Evolutionary conservation across 164 flowering plant genomes (phyloP), one percentile per base, ranked within the genome.

Genomic region (Vitis rotundifolia): DNA sequence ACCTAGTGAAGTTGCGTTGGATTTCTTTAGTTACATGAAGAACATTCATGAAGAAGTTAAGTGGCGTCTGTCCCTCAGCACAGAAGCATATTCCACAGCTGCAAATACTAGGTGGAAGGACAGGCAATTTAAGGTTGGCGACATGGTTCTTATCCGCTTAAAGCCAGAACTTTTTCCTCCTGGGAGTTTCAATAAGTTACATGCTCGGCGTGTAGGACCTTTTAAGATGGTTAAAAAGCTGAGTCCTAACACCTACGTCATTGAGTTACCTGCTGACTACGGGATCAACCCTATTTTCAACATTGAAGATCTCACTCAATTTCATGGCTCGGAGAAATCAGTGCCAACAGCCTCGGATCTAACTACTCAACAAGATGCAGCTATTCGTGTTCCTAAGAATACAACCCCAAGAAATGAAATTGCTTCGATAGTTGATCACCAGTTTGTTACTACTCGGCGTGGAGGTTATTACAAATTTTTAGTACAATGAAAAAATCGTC

Each of bases 101-200:
- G 57, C 57, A 53, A 53, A 53, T 53, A 3, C 57, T 53, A 53
- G 15, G 57, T 3, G 57, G 57, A 53, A 53, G 57, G 57, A 53
- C 57, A 53, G 14, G 14, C 57, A 53, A 14, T 53, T 53, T 53
- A 1, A 9, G 12, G 57, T 8, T 53, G 57, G 57, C 57, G 4
- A 53, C 57, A 53, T 53, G 57, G 57, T 53, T 53, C 57, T 53
- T 53, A 53, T 53, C 57, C 57, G 57, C 57, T 16, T 53, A 53
- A 53, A 16, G 57, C 57, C 4, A 11, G 57, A 53, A 53, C 4
- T 2, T 53, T 53, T 53, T 13, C 14, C 57, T 9, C 15, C 14
- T 13, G 15, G 4, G 57, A 53, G 14, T 13, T 53, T 53, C 15
- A 9, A 5, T 5, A 13, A 13, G 5, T 3, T 13, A 9, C 11